Conservation (phyloP, 805 yeast species). For the Kuraishia capsulata region DNA sequence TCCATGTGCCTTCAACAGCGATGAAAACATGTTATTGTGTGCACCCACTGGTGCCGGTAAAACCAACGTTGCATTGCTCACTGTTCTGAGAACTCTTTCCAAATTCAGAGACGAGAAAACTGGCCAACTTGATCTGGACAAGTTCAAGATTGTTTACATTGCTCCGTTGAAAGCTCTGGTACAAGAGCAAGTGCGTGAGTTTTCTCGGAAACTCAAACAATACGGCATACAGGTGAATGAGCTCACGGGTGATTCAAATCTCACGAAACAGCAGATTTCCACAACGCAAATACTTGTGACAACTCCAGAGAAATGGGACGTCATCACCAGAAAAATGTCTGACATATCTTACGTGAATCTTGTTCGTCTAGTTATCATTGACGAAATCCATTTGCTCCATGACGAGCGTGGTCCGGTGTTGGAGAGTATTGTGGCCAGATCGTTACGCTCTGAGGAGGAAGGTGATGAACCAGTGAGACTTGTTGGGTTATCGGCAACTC, state of each 20-base stretch:
- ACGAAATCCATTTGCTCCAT: slow-evolving; percentile 87
- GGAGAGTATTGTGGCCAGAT: slow-evolving; percentile 79
- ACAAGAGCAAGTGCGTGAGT: slow-evolving; percentile 88
- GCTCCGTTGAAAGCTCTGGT: slow-evolving; percentile 94
- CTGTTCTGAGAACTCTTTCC: slow-evolving; percentile 56
- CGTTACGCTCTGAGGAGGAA: slow-evolving; percentile 38
- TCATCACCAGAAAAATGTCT: slow-evolving; percentile 68
- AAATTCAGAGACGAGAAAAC: slow-evolving; percentile 31
- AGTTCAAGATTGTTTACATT: slow-evolving; percentile 74
- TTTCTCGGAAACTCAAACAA: slow-evolving; percentile 54
- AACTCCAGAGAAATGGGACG: slow-evolving; percentile 98
- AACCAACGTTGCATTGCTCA: slow-evolving; percentile 89
- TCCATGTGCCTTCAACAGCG: slow-evolving; percentile 67
- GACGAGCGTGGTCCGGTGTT: slow-evolving; percentile 94
- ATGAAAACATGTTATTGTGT: slow-evolving; percentile 71
- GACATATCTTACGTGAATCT: slow-evolving; percentile 56
- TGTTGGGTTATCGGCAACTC: slow-evolving; percentile 86
- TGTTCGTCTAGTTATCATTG: slow-evolving; percentile 64
- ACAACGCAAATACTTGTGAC: slow-evolving; percentile 81
- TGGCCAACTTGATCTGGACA: slow-evolving; percentile 33
- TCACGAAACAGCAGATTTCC: slow-evolving; percentile 65
- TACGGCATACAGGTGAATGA: slow-evolving; percentile 73
- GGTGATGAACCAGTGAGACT: slow-evolving; percentile 43
- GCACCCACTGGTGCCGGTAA: slow-evolving; percentile 99
- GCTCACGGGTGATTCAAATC: slow-evolving; percentile 80